Evolutionary conservation across 805 yeast species (phyloP).

Genomic region (Candida multigemmis): DNA sequence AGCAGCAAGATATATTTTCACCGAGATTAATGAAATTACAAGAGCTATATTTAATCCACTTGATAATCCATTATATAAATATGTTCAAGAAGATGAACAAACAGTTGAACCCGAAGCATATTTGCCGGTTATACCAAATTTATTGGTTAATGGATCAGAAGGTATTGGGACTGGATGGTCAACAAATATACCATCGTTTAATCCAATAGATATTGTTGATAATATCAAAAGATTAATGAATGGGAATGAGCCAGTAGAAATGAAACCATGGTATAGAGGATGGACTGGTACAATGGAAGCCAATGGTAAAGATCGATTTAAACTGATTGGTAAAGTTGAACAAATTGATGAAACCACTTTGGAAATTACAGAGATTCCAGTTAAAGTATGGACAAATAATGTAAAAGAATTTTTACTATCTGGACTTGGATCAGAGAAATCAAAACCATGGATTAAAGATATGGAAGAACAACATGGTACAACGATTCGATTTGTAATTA

Average conservation of each 20-base stretch:
- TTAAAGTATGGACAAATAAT: constrained; percentile 84
- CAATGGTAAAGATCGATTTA: constrained; percentile 56
- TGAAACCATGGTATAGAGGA: constrained; percentile 93
- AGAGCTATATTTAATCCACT: constrained; percentile 66
- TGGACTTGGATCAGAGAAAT: constrained; percentile 73
- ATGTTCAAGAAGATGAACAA: constrained; percentile 86
- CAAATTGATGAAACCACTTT: constrained; percentile 71
- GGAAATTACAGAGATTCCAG: constrained; percentile 89
- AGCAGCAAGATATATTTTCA: constrained; percentile 94
- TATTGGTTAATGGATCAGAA: constrained; percentile 92
- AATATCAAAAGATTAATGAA: constrained; percentile 70
- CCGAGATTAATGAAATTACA: constrained; percentile 72
- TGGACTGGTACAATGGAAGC: constrained; percentile 82
- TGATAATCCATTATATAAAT: constrained; percentile 70
- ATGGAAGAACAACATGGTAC: constrained; percentile 90
- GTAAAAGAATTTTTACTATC: constrained; percentile 77
- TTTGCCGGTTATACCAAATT: constrained; percentile 87
- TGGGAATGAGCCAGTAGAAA: constrained; percentile 57
- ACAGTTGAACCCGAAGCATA: constrained; percentile 96
- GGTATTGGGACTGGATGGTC: constrained; percentile 99
- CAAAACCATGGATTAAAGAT: constrained; percentile 82
- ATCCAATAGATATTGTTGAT: constrained; percentile 73
- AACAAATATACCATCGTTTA: constrained; percentile 82
- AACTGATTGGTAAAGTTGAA: constrained; percentile 72
- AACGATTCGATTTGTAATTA: constrained; percentile 71